Percentiles rank a stretch among this genome's conserved stretches.
Evolutionary conservation across 2,329 filamentous ascomycete genomes (phyloP).

Genomic region (Fusarium mexicanum): DNA sequence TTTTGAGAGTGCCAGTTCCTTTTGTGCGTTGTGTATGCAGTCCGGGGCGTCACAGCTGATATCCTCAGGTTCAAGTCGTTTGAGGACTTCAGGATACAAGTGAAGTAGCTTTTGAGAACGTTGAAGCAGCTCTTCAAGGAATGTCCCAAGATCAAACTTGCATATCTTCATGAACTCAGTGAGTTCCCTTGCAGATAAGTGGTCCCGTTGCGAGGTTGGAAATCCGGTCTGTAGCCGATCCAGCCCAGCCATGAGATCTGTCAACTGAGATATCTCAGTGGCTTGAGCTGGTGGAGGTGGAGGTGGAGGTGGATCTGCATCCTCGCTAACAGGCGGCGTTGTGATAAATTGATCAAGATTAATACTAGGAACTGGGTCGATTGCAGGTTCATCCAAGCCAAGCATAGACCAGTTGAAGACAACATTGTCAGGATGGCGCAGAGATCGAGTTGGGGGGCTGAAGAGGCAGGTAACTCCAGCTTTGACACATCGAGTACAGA

Average conservation of each 20-base stretch:
- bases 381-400: constrained; percentile 15
- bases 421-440: constrained; percentile 16
- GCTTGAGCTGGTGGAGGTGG: background rate
- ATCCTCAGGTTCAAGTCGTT: constrained; percentile 3
- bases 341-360: background rate
- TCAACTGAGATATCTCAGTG: constrained; percentile 26
- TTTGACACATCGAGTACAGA: constrained; percentile 55
- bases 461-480: constrained; percentile 54
- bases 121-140: constrained; percentile 49
- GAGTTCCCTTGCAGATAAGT: constrained; percentile 40
- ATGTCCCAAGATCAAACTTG: constrained; percentile 39
- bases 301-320: background rate
- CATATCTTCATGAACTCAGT: constrained; percentile 38
- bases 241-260: constrained; percentile 35
- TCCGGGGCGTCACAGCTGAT: constrained; percentile 44
- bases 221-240: constrained; percentile 34
- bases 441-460: constrained; percentile 50
- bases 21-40: constrained; percentile 47
- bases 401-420: constrained; percentile 38
- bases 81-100: constrained; percentile 48
- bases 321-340: constrained; percentile 19
- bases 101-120: constrained; percentile 48
- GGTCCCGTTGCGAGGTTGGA: constrained; percentile 11
- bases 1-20: constrained; percentile 21
- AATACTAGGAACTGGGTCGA: background rate